These are phyloP conservation scores for Camelina laxa DNA, from an alignment of 345 rosid genomes.

Conservation along the genomic window DNA sequence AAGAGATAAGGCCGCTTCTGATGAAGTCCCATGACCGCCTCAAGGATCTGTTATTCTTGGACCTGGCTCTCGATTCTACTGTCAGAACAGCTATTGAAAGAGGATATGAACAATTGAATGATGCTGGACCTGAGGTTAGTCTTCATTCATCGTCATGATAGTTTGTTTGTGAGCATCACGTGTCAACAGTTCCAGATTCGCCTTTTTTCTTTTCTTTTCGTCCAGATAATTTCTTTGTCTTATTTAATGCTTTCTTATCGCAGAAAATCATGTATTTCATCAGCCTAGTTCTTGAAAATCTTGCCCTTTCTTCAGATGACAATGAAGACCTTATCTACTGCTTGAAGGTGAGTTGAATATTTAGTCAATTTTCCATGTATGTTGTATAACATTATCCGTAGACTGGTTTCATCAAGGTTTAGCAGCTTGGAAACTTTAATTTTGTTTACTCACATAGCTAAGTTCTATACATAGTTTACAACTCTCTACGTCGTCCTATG, in stretches of 20 bases:
- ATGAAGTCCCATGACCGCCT: constrained; percentile 73
- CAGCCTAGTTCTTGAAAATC: constrained; percentile 85
- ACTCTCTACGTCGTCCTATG: background rate
- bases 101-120: constrained; percentile 81
- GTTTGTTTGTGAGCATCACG: constrained; percentile 6
- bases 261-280: constrained; percentile 91
- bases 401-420: constrained; percentile 1
- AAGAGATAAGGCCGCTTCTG: constrained; percentile 83
- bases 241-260: constrained; percentile 31
- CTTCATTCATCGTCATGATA: constrained; percentile 25
- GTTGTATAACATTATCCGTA: constrained; percentile 5
- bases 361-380: constrained; percentile 12
- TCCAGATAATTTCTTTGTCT: constrained; percentile 27
- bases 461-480: constrained; percentile 7
- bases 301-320: constrained; percentile 87
- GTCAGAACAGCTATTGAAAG: constrained; percentile 97
- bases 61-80: constrained; percentile 90
- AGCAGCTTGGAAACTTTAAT: constrained; percentile 15
- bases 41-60: constrained; percentile 92
- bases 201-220: background rate
- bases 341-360: constrained; percentile 75
- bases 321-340: constrained; percentile 93
- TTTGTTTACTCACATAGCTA: background rate
- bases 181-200: constrained; percentile 8
- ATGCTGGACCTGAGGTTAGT: constrained; percentile 85